Base-by-base conservation (phyloP, 148 eudicot species). In the Amaranthus palmeri region DNA sequence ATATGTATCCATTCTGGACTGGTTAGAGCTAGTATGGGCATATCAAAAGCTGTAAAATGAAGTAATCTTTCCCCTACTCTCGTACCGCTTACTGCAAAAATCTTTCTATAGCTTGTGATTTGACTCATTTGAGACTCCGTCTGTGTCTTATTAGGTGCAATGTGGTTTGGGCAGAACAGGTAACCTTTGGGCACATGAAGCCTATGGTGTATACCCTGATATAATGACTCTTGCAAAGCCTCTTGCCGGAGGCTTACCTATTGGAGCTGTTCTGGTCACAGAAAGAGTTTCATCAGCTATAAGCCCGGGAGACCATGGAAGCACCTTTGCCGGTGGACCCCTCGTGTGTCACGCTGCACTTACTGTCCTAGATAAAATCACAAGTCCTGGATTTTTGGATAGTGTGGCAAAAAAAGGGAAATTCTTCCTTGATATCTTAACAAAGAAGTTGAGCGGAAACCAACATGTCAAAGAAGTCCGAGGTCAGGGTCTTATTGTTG, bases 131-230 rank as follows among this genome's bases (percentile, higher is more conserved):
- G 71, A 42, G n/a, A 48, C 47, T 41, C 52, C 40, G 57, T 8
- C 40, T 61, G 4, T 65, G 48, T 61, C 44, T 66, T 60, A 55
- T 51, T 65, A 95, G 97, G 92, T 95, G 68, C 97, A 95, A 83
- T 95, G 98, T 73, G 98, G 98, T 57, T 73, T 95, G 57, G 98
- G 98, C 65, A 85, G 97, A 80, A 95, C 91, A 3, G 98, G 98
- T 10, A 68, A 90, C 76, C 91, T 92, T 41, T 92, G 96, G 97
- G 97, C 96, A 18, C 88, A 92, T 18, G 91, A 92, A 83, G 81
- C 91, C 60, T 90, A 84, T 54, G 80, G 76, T n/a, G 73, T 90
- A 46, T 84, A 74, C 84, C 97, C 96, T 8, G 96, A 90, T 73
- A 85, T 92, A 49, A 92, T 92, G 97, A 92, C 97, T 7, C 88